Evolutionary conservation across 1,284 basidiomycete species (phyloP), one percentile per base, ranked within the genome.

Genomic region (Polyporus tsugae): DNA sequence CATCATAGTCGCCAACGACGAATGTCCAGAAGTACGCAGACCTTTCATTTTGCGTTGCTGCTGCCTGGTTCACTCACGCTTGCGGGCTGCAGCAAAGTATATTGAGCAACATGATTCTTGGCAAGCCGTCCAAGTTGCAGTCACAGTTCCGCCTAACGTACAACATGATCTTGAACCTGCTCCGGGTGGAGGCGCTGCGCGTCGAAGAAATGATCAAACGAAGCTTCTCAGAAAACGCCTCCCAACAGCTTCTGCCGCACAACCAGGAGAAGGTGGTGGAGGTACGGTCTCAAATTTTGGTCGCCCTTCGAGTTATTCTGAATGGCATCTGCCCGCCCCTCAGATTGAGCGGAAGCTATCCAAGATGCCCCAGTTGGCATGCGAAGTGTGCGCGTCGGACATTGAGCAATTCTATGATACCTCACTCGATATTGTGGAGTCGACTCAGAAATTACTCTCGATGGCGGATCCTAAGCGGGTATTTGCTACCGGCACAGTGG

Each of bases 171-270:
- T 84, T 99, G 69, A 99, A 99, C 78, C 82, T 99, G 53, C 86
- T 99, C 19, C 91, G 98, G 38, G 97, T 99, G 9, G 98, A 99
- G 78, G 96, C 98, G 2, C 85, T 99, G 42, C 89, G 92, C 72
- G 98, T 99, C 9, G 98, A 99, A 78, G 98, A 99, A 80, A 99
- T 99, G 98, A 99, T 99, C 80, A 99, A 99, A 81, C 88, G 98
- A 44, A 97, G 95, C 78, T 99, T 99, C 81, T 99, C 97, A 4
- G 98, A 99, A 82, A 99, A 99, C 76, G 92, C 96, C 0, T 93
- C 97, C 0, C 98, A 99, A 77, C 88, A 92, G 63, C 83, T 99
- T 64, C 84, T 98, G 25, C 98, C 98, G 0, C 95, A 98, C 66
- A 95, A 99, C 73, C 95, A 99, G 80, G 90, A 91, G 77, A 90